A percentile compares a stretch with the other conserved stretches of the same genome.
Conservation (phyloP, 2,329 filamentous ascomycete species). For the Chaetomiaceae sp. region DNA sequence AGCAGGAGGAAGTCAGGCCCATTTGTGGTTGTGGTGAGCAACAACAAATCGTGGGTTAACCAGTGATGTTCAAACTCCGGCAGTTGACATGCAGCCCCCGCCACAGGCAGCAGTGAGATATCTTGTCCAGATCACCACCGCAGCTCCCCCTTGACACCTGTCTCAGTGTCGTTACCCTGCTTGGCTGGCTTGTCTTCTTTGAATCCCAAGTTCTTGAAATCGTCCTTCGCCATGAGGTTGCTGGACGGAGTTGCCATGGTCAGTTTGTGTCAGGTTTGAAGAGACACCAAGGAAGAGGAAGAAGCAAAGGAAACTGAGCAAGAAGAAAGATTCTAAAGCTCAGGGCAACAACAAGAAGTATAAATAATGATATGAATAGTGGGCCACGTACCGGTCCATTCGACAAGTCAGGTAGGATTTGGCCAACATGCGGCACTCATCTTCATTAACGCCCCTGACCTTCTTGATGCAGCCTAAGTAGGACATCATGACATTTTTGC, state of each 20-base stretch:
- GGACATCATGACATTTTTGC: conserved; percentile 77
- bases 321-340: not conserved
- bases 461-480: conserved; percentile 87
- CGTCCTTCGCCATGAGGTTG: conserved; percentile 93
- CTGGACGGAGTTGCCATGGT: conserved; percentile 41
- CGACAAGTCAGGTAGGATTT: conserved; percentile 86
- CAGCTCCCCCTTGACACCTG: conserved; percentile 31
- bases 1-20: no score
- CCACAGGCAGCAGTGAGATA: not conserved
- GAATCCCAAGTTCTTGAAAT: conserved; percentile 91
- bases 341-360: no score
- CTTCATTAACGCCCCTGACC: conserved; percentile 75
- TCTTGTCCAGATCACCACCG: conserved; percentile 27
- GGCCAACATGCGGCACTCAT: conserved; percentile 76
- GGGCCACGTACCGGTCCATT: conserved; percentile 83
- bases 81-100: no score
- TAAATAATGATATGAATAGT: not conserved
- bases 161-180: conserved; percentile 22
- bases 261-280: conserved; percentile 1
- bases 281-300: not conserved
- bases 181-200: conserved; percentile 36
- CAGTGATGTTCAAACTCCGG: no score
- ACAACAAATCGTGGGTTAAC: no score
- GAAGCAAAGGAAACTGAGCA: not conserved
- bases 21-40: no score